A percentile compares a stretch with the other conserved stretches of the same genome.
Conservation (phyloP, 768 basidiomycete genomes). For the Russula olivacea region DNA sequence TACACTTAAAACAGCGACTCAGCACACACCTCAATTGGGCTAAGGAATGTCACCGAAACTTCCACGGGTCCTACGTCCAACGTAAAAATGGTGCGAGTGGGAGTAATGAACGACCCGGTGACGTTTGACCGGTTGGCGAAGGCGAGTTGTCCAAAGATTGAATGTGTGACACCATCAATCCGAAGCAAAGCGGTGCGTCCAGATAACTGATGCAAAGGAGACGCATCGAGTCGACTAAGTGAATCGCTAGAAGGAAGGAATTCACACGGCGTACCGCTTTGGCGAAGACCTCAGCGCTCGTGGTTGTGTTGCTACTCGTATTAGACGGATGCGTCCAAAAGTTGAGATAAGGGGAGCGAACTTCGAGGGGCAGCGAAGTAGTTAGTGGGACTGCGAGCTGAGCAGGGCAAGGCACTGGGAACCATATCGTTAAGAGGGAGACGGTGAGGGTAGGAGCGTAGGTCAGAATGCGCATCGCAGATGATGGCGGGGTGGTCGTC, state of each 20-base stretch:
- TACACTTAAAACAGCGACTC: not conserved
- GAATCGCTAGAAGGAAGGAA: not conserved
- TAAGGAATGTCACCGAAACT: conserved; percentile 14
- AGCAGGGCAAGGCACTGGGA: not conserved
- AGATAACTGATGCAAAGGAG: not conserved
- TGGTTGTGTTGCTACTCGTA: not conserved
- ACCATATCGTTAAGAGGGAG: not conserved
- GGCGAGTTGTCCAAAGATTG: conserved; percentile 1
- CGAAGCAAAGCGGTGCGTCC: conserved; percentile 11
- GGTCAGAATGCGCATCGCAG: conserved; percentile 1
- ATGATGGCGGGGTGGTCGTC: not conserved
- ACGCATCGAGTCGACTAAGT: not conserved
- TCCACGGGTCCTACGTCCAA: conserved; percentile 7
- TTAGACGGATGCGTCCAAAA: conserved; percentile 4
- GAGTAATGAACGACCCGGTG: not conserved
- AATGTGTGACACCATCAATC: conserved; percentile 10
- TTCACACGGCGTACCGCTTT: not conserved
- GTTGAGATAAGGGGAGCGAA: conserved; percentile 21
- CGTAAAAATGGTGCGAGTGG: conserved; percentile 15
- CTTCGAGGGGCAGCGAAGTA: conserved; percentile 6
- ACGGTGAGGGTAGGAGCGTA: not conserved
- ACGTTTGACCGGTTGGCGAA: not conserved
- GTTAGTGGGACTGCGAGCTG: not conserved
- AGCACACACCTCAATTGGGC: conserved; percentile 19
- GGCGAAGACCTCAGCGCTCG: not conserved